Evolutionary conservation across 2,329 filamentous ascomycete species (phyloP), one percentile per base, ranked within the genome.

Genomic region (Endoconidiophora polonica): DNA sequence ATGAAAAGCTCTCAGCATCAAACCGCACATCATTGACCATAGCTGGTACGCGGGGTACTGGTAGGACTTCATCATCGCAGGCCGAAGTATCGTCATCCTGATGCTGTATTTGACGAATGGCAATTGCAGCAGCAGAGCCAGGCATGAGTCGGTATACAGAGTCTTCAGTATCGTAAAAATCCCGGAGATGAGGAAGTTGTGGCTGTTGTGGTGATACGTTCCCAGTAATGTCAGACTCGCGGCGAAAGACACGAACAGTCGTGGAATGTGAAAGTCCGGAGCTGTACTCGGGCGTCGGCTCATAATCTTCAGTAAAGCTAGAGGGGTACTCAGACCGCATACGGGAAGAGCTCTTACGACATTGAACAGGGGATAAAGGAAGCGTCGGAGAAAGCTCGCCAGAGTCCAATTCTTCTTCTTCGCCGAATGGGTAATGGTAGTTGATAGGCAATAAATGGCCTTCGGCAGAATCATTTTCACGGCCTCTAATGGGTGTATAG

Each of bases 191-290:
- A 16, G 39, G 36, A 6, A 50, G 20, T 6, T 44, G 39, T 20
- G 36, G 39, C 10, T 29, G 46, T 23, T 47, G 44, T 29, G 46
- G 29, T 6, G 42, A 16, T 33, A 46, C 40, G 26, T 37, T 54
- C 5, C 45, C 45, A 18, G 44, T 48, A 38, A 50, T 50, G 45
- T 67, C 66, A 44, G 63, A 63, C 48, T 68, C 66, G 44, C 67
- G 68, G 6, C 69, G 67, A 29, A 75, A 58, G 40, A 74, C 69
- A 4, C 69, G 48, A n/a, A 50, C 47, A 20, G 47, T 53, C 1
- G 51, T 53, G 4, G 51, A 53, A 12, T 49, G 51, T 16, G 51
- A 22, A 10, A 53, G 29, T 26, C 39, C 33, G 9, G 47, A 46
- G n/a, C 23, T 12, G 10, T 41, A 38, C 10, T 29, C n/a, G 22